A percentile compares a stretch with the other conserved stretches of the same genome.
Evolutionary conservation across 371 early-diverging fungal genomes (phyloP).

Genomic region (Paraphysoderma sedebokerense): DNA sequence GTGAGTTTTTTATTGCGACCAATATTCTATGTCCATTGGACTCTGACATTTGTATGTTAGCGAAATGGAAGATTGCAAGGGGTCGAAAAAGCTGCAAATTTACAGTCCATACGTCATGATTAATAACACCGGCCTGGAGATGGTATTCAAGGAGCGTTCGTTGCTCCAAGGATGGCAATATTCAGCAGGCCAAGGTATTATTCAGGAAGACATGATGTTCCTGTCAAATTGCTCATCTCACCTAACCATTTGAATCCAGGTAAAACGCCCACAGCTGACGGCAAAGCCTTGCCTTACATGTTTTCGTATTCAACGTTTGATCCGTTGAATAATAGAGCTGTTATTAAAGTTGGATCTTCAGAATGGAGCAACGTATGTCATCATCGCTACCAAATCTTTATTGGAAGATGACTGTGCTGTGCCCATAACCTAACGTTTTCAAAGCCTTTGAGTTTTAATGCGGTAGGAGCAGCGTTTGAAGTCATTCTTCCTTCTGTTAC

Average conservation of each 20-base stretch:
- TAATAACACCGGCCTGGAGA: constrained; percentile 76
- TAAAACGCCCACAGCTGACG: constrained; percentile 2
- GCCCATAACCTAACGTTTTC: neutral
- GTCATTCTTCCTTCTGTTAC: neutral
- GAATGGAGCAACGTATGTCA: constrained; percentile 71
- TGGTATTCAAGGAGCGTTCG: constrained; percentile 60
- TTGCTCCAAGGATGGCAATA: no score
- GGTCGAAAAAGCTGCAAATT: constrained; percentile 30
- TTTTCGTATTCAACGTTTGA: constrained; percentile 79
- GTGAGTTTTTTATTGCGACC: no score
- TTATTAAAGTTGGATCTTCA: constrained; percentile 54
- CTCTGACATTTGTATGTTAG: neutral
- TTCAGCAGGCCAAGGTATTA: no score
- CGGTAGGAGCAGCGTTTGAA: neutral
- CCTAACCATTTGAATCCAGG: no score
- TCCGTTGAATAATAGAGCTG: constrained; percentile 52
- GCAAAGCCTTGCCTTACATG: constrained; percentile 57
- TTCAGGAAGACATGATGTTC: no score
- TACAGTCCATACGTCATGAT: constrained; percentile 64
- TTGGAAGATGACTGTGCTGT: no score
- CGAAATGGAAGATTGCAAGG: constrained; percentile 9
- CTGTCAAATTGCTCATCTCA: no score
- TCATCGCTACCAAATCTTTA: neutral
- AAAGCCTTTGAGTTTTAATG: neutral
- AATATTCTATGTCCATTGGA: neutral